These are phyloP conservation scores for Bocquillonia castaneifolia DNA, from an alignment of 441 rosid species.

Conservation along the genomic window DNA sequence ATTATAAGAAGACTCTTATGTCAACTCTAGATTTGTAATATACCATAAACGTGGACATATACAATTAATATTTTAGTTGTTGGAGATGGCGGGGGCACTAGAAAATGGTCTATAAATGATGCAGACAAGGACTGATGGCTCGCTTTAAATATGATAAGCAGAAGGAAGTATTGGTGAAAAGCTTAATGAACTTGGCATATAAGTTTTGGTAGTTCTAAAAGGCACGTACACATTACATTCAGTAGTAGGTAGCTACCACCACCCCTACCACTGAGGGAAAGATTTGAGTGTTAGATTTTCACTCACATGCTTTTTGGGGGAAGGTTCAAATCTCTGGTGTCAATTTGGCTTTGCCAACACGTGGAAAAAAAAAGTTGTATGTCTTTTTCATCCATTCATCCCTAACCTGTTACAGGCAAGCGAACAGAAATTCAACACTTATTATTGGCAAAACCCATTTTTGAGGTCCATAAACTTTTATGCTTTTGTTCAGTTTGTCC, in stretches of 20 bases:
- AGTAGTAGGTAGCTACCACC: slow-evolving; percentile 22
- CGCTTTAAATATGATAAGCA: neutral
- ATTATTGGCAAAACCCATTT: too few relatives aligned
- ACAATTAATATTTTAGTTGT: neutral
- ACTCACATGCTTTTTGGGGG: slow-evolving; percentile 21
- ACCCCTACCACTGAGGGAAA: neutral
- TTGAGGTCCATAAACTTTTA: too few relatives aligned
- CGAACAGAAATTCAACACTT: neutral
- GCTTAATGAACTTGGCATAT: slow-evolving; percentile 5
- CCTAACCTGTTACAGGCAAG: neutral
- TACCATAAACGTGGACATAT: neutral
- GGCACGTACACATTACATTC: neutral
- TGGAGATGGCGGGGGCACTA: neutral
- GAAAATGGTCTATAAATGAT: neutral
- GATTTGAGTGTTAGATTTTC: slow-evolving; percentile 14
- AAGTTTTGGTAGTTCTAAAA: slow-evolving; percentile 22
- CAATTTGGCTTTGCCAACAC: slow-evolving; percentile 1
- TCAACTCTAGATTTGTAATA: neutral
- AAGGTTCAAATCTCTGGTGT: neutral
- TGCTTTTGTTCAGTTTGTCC: too few relatives aligned
- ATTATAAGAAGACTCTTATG: too few relatives aligned
- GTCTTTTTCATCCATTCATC: slow-evolving; percentile 11
- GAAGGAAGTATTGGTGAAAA: neutral
- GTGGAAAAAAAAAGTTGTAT: neutral
- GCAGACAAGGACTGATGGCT: slow-evolving; percentile 8